phyloP scores from a whole-genome alignment of 2,329 filamentous ascomycete genomes.

The Drechslerella dactyloides region DNA sequence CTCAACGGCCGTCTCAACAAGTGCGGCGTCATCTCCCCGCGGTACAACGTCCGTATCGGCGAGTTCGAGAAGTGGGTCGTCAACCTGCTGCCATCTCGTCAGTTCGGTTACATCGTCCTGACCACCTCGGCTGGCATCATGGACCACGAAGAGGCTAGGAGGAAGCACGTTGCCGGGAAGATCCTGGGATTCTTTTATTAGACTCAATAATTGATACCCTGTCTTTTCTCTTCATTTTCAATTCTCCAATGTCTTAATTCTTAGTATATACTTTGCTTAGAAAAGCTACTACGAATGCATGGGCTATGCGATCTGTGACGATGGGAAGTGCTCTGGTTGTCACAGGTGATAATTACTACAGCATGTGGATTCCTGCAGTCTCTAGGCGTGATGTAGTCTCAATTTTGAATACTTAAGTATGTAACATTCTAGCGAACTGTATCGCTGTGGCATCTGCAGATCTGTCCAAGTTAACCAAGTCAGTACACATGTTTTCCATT shows the following conservation, averaged over 20 bases:
- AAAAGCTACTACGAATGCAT: constrained; percentile 49
- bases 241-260: constrained; percentile 11
- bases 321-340: constrained; percentile 51
- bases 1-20: constrained; percentile 78
- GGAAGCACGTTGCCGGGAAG: constrained; percentile 99
- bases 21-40: constrained; percentile 84
- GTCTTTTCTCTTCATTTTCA: constrained; percentile 10
- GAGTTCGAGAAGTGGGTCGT: constrained; percentile 99
- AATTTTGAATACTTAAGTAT: not conserved
- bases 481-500: no score
- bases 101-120: constrained; percentile 99
- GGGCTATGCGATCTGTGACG: constrained; percentile 38
- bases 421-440: not conserved
- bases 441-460: no score
- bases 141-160: constrained; percentile 99
- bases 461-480: no score
- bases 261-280: constrained; percentile 40
- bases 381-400: constrained; percentile 10
- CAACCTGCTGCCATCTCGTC: constrained; percentile 98
- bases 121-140: constrained; percentile 99
- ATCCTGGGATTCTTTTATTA: constrained; percentile 78
- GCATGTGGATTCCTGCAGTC: constrained; percentile 1
- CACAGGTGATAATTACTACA: constrained; percentile 39
- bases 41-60: constrained; percentile 97
- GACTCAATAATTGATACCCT: constrained; percentile 39